Evolutionary conservation across 2,329 filamentous ascomycete genomes (phyloP).

Genomic region (Chalara sp.): DNA sequence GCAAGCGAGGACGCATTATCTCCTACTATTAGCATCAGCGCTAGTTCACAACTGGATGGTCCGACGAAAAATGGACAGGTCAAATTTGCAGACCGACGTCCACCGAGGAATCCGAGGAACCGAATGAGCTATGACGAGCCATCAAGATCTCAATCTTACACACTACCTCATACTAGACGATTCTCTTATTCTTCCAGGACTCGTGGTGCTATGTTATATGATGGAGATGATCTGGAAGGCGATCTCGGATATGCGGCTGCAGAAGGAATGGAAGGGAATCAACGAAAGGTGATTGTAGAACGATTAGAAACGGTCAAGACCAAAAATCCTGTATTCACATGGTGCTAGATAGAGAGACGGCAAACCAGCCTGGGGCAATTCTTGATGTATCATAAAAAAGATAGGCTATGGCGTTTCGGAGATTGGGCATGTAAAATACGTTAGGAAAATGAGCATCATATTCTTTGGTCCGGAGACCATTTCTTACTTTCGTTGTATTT

Average conservation of each 20-base stretch:
- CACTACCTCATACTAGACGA: conserved; percentile 16
- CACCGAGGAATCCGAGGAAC: conserved; percentile 18
- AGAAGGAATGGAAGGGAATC: conserved; percentile 85
- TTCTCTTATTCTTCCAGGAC: conserved; percentile 34
- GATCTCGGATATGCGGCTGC: conserved; percentile 93
- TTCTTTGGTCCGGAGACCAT: no score
- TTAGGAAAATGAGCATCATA: not conserved
- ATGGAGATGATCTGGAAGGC: conserved; percentile 76
- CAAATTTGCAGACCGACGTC: conserved; percentile 23
- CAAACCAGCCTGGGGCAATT: not conserved
- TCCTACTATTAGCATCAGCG: conserved; percentile 10
- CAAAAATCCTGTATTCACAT: conserved; percentile 92
- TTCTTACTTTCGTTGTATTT: no score
- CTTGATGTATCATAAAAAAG: not conserved
- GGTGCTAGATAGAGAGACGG: conserved; percentile 57
- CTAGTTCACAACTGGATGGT: conserved; percentile 5
- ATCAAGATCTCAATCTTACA: conserved; percentile 16
- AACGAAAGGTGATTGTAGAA: conserved; percentile 94
- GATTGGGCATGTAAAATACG: not conserved
- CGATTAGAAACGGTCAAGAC: conserved; percentile 91
- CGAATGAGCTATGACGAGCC: conserved; percentile 29
- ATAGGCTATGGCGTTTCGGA: not conserved
- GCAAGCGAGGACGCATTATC: conserved; percentile 21
- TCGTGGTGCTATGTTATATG: conserved; percentile 37
- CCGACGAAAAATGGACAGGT: conserved; percentile 16